phyloP scores from a whole-genome alignment of 257 asterid genomes.

The Scutellaria galericulata region DNA sequence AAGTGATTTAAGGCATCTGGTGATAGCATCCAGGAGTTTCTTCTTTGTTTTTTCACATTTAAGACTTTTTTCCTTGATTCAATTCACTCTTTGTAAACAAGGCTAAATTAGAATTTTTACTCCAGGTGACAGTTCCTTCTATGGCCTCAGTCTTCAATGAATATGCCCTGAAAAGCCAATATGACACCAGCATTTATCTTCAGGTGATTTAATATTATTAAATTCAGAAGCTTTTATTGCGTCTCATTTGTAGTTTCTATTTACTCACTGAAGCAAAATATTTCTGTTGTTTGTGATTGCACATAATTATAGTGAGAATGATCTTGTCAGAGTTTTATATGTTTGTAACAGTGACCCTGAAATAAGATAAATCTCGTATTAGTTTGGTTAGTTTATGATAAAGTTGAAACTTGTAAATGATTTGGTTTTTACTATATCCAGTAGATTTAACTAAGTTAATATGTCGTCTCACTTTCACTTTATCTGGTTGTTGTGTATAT shows the following conservation, averaged over 20 bases:
- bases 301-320: constrained; percentile 23
- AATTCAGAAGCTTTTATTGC: constrained; percentile 14
- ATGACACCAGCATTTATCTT: constrained; percentile 96
- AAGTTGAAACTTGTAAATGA: constrained; percentile 1
- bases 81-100: constrained; percentile 23
- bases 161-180: constrained; percentile 97
- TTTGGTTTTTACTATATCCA: background rate
- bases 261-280: background rate
- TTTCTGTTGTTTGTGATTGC: background rate
- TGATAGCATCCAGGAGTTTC: constrained; percentile 28
- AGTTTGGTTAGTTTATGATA: background rate
- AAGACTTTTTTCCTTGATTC: constrained; percentile 8
- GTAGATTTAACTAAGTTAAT: constrained; percentile 12
- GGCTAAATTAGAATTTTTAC: constrained; percentile 31
- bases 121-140: constrained; percentile 95
- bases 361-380: constrained; percentile 25
- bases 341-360: constrained; percentile 17
- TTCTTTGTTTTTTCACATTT: constrained; percentile 12
- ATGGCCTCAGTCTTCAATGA: constrained; percentile 98
- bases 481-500: constrained; percentile 16
- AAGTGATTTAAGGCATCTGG: constrained; percentile 52
- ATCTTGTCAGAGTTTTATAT: background rate
- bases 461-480: constrained; percentile 12
- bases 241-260: constrained; percentile 9
- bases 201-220: constrained; percentile 56